Evolutionary conservation across 208 protist species (phyloP).

Genomic region (Herpetomonas tarakana): DNA sequence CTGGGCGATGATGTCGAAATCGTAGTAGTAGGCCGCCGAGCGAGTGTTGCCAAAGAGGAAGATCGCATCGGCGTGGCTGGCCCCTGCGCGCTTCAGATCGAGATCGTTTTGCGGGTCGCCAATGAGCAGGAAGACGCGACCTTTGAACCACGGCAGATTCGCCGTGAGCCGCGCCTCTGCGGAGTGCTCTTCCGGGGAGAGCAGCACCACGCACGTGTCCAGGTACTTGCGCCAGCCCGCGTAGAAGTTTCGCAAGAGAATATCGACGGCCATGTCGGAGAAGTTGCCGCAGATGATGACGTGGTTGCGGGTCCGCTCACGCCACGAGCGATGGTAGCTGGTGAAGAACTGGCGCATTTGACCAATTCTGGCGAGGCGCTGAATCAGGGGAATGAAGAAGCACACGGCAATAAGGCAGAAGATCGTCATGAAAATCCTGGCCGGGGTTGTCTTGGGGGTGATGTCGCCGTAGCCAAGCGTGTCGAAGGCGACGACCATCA

Average conservation of each 20-base stretch:
- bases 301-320: slow-evolving; percentile 31
- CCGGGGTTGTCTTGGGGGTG: slow-evolving; percentile 36
- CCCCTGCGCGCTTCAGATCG: slow-evolving; percentile 60
- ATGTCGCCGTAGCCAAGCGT: slow-evolving; percentile 84
- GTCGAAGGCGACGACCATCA: slow-evolving; percentile 62
- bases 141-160: slow-evolving; percentile 73
- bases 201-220: slow-evolving; percentile 59
- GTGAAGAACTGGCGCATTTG: slow-evolving; percentile 44
- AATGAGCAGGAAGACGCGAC: slow-evolving; percentile 66
- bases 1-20: slow-evolving; percentile 69
- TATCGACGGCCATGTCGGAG: slow-evolving; percentile 55
- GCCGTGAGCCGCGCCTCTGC: slow-evolving; percentile 50
- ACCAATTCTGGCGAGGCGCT: slow-evolving; percentile 39
- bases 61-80: slow-evolving; percentile 66
- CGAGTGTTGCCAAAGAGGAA: slow-evolving; percentile 77
- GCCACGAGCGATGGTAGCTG: slow-evolving; percentile 35
- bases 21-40: slow-evolving; percentile 71
- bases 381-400: slow-evolving; percentile 74
- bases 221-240: slow-evolving; percentile 78
- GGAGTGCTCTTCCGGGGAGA: slow-evolving; percentile 56
- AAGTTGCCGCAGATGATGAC: slow-evolving; percentile 78
- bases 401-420: slow-evolving; percentile 76
- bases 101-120: slow-evolving; percentile 45
- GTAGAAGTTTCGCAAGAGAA: slow-evolving; percentile 76
- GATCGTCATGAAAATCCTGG: slow-evolving; percentile 61